phyloP scores from a whole-genome alignment of 768 basidiomycete species.

The Macrocybe gigantea region DNA sequence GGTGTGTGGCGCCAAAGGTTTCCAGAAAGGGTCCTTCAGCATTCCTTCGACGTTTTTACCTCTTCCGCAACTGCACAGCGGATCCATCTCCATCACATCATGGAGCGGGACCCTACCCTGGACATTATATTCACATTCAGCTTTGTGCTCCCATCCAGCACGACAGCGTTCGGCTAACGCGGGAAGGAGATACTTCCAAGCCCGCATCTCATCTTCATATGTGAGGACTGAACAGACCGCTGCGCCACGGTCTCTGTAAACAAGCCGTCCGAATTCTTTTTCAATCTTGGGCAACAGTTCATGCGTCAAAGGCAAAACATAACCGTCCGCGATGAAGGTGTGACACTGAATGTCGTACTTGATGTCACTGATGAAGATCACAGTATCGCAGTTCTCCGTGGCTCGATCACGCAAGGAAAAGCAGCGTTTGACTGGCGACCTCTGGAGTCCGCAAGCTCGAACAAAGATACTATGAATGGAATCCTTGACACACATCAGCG shows the following conservation, averaged over 20 bases:
- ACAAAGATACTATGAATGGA: slow-evolving; percentile 19
- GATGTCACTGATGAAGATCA: slow-evolving; percentile 31
- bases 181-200: slow-evolving; percentile 37
- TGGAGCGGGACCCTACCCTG: slow-evolving; percentile 21
- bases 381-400: slow-evolving; percentile 17
- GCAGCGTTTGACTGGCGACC: slow-evolving; percentile 8
- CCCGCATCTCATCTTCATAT: slow-evolving; percentile 18
- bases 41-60: slow-evolving; percentile 29
- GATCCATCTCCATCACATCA: slow-evolving; percentile 20
- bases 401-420: slow-evolving; percentile 15
- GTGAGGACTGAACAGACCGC: not conserved
- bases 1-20: slow-evolving; percentile 21
- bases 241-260: not conserved
- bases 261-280: slow-evolving; percentile 5
- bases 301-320: slow-evolving; percentile 25
- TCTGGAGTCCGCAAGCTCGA: slow-evolving; percentile 13
- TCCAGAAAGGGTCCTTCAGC: slow-evolving; percentile 17
- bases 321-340: slow-evolving; percentile 36
- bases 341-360: slow-evolving; percentile 33
- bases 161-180: slow-evolving; percentile 32
- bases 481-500: slow-evolving; percentile 23
- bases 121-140: slow-evolving; percentile 29
- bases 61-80: slow-evolving; percentile 35
- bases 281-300: slow-evolving; percentile 6
- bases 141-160: slow-evolving; percentile 27